These are phyloP conservation scores for Tillandsia leiboldiana DNA, from an alignment of 176 grass and related monocot species.

Conservation along the genomic window DNA sequence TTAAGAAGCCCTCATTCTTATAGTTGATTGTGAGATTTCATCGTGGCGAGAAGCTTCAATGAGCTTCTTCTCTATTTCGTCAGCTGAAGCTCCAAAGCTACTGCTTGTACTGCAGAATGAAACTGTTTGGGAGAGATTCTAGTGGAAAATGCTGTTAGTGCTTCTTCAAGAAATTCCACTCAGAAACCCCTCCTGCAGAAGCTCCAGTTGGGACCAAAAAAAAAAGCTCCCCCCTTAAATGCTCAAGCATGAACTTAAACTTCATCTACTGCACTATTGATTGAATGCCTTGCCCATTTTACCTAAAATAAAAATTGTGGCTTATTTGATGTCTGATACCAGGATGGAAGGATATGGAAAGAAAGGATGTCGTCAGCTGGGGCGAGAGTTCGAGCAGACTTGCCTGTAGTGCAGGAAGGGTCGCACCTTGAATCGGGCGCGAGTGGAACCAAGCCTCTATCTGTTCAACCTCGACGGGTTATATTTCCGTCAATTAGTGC, in stretches of 20 bases:
- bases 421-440: slow-evolving; percentile 49
- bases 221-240: too few species aligned
- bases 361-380: slow-evolving; percentile 62
- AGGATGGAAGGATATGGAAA: slow-evolving; percentile 92
- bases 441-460: slow-evolving; percentile 31
- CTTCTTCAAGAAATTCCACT: too few species aligned
- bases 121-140: too few species aligned
- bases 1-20: too few species aligned
- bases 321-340: slow-evolving; percentile 15
- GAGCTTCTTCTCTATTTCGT: too few species aligned
- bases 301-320: neutral
- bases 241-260: neutral
- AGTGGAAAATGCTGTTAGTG: too few species aligned
- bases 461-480: slow-evolving; percentile 33
- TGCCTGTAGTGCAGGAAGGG: slow-evolving; percentile 72
- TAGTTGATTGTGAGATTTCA: too few species aligned
- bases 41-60: too few species aligned
- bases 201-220: too few species aligned
- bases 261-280: neutral
- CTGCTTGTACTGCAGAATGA: too few species aligned
- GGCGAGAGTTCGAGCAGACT: slow-evolving; percentile 37
- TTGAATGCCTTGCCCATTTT: neutral
- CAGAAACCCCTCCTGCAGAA: too few species aligned
- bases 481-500: slow-evolving; percentile 57
- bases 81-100: too few species aligned